phyloP scores from a whole-genome alignment of 1,139 yeast species.

The Suhomyces taliae region DNA sequence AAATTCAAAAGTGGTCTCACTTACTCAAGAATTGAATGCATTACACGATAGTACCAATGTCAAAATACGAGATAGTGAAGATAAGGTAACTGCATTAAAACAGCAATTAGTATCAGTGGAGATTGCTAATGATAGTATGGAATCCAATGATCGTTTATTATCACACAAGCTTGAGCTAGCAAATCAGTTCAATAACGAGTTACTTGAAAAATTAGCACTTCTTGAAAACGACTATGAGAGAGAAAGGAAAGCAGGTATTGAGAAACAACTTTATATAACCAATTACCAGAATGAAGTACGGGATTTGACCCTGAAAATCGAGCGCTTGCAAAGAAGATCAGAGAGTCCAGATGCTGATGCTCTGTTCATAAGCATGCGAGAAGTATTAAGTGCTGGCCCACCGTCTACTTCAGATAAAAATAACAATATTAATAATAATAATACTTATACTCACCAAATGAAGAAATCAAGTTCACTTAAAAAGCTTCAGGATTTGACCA shows the following conservation, averaged over 20 bases:
- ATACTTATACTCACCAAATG: conserved; percentile 4
- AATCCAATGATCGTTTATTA: conserved; percentile 38
- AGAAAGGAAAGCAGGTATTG: conserved; percentile 31
- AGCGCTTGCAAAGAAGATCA: conserved; percentile 9
- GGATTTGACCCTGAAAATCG: conserved; percentile 21
- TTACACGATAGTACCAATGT: conserved; percentile 21
- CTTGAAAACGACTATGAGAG: conserved; percentile 43
- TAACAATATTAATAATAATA: too few relatives aligned
- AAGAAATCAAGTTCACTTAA: conserved; percentile 17
- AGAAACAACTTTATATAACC: conserved; percentile 33
- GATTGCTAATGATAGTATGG: conserved; percentile 44
- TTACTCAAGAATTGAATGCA: conserved; percentile 24
- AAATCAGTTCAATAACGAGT: conserved; percentile 40
- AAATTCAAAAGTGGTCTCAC: conserved; percentile 13
- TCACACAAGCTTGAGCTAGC: conserved; percentile 34
- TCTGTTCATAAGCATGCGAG: conserved; percentile 34
- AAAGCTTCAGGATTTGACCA: conserved; percentile 18
- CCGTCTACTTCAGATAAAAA: conserved; percentile 15
- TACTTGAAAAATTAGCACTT: conserved; percentile 43
- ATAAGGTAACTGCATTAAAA: conserved; percentile 23
- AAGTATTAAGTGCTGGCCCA: conserved; percentile 36
- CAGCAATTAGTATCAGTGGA: conserved; percentile 40
- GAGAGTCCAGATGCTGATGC: conserved; percentile 21
- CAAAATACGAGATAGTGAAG: conserved; percentile 22
- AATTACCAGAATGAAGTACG: conserved; percentile 37